Base-by-base conservation (phyloP, 1,284 basidiomycete species). In the Pisolithus thermaeus region DNA sequence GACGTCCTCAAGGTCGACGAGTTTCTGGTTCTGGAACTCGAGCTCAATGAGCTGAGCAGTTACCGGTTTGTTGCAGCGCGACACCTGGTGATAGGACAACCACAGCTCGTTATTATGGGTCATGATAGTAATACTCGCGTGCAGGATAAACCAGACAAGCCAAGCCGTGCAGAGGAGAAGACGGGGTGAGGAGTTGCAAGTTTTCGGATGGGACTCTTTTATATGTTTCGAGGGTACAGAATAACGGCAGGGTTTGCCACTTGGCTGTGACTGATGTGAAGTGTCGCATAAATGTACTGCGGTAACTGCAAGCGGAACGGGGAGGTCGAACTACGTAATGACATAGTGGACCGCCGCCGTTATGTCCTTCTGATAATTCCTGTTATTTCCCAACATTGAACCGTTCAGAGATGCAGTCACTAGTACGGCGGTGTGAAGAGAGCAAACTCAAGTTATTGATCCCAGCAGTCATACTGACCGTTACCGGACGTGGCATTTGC, bases 11-110 rank as follows among this genome's bases (percentile, higher is more conserved):
- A 78, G 59, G 61, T 75, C 75, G 42, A 56, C 43, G 20, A 77
- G 62, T 51, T 65, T 68, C 30, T 71, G 61, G 46, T 68, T 66
- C 50, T 69, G 64, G 56, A 68, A 68, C 53, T 72, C 69, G 48
- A 76, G 64, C 57, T 75, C 74, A 50, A 78, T 64, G 59, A 77
- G 73, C 60, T 77, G 75, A 30, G 72, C 66, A 18, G 74, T 76
- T 8, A 63, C 58, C 16, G 70, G 69, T 56, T 67, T 68, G 59
- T 68, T 63, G 8, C 59, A 62, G 49, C 74, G 73, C 39, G 74
- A 77, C 38, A 64, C 63, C 54, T 75, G 70, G 58, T 74, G 70
- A 63, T 76, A 78, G 46, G 71, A 70, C 51, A 77, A 64, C 73
- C 73, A 75, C 60, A 76, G 67, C 56, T 76, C 74, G 49, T 68